Percentiles rank a stretch among this genome's conserved stretches.
These are phyloP conservation scores for Cyberlindnera nakhonratchasimensis DNA, from an alignment of 805 yeast species.

Conservation along the genomic window DNA sequence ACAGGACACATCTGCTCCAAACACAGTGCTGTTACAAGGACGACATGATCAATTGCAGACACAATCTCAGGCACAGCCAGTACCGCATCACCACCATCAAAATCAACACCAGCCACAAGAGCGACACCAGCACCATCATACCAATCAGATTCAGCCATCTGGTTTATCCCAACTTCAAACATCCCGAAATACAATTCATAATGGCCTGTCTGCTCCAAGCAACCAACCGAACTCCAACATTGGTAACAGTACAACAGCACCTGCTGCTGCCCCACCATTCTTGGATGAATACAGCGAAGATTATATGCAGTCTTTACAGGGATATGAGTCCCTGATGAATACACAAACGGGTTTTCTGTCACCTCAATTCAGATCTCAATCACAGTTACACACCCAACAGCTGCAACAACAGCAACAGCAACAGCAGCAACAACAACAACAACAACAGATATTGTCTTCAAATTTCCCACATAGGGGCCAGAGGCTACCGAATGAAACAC, in stretches of 20 bases:
- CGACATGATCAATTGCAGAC: background rate
- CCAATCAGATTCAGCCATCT: background rate
- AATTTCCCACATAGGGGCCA: background rate
- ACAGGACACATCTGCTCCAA: too few relatives aligned
- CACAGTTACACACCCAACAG: constrained; percentile 1
- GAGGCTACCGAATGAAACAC: background rate
- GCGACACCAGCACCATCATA: background rate
- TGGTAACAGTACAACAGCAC: background rate
- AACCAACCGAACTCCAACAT: background rate
- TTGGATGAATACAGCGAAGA: constrained; percentile 11
- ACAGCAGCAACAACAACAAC: constrained; percentile 7
- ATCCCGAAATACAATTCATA: background rate
- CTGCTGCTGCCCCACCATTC: background rate
- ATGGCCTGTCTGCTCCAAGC: background rate
- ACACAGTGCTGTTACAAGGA: too few relatives aligned
- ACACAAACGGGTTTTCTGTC: constrained; percentile 7
- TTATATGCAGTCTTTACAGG: constrained; percentile 13
- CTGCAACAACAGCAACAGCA: constrained; percentile 1
- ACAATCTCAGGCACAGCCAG: background rate
- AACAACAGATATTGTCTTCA: background rate
- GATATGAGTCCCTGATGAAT: constrained; percentile 10
- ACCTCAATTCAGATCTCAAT: constrained; percentile 6
- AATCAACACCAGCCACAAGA: background rate
- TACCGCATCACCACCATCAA: background rate
- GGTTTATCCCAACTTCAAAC: background rate